phyloP scores from a whole-genome alignment of 257 asterid genomes.

The Solanum ossicruentum region DNA sequence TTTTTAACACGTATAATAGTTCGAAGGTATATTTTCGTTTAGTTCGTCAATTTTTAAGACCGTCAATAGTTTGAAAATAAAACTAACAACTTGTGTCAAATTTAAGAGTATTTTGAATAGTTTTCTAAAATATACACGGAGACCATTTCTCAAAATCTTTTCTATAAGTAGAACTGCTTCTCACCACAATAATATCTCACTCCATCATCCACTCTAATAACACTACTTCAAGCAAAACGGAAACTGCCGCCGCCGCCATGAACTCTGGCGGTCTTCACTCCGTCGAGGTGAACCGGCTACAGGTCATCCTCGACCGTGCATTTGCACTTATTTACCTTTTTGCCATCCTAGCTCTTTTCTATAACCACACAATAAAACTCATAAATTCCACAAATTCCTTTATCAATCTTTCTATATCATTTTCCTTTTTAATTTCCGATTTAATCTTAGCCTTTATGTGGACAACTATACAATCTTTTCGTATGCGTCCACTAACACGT shows the following conservation, averaged over 20 bases:
- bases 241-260: not conserved
- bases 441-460: conserved; percentile 53
- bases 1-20: too few relatives aligned
- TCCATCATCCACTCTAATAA: not conserved
- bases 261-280: conserved; percentile 32
- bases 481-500: conserved; percentile 50
- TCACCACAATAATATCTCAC: not conserved
- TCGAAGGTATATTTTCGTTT: too few relatives aligned
- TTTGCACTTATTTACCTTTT: conserved; percentile 37
- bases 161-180: not conserved
- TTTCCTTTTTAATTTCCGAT: conserved; percentile 39
- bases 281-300: conserved; percentile 13
- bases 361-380: conserved; percentile 32
- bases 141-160: not conserved
- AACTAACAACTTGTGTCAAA: too few relatives aligned
- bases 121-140: not conserved
- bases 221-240: not conserved
- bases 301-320: conserved; percentile 45
- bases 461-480: conserved; percentile 41
- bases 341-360: conserved; percentile 30
- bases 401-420: conserved; percentile 12
- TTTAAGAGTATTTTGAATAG: too few relatives aligned
- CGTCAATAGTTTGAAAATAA: too few relatives aligned
- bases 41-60: too few relatives aligned
- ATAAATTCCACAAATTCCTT: conserved; percentile 16